Percentiles rank a stretch among this genome's conserved stretches.
These are phyloP conservation scores for Margaritispora aquatica DNA, from an alignment of 495 filamentous ascomycete genomes.

Conservation along the genomic window DNA sequence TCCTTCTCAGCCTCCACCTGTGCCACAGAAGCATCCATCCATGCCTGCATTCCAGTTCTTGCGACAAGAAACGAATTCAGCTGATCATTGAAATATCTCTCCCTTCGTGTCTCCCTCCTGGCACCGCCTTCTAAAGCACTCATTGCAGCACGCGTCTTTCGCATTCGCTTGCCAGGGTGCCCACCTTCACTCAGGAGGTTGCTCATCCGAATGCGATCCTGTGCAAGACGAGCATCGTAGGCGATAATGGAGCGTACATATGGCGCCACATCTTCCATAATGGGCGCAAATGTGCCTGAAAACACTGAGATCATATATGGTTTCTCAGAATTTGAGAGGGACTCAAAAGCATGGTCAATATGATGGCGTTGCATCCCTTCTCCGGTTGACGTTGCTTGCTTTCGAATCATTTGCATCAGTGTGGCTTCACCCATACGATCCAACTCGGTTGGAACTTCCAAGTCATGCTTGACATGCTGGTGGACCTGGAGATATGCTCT, in stretches of 20 bases:
- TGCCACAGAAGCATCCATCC: slow-evolving; percentile 43
- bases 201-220: slow-evolving; percentile 57
- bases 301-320: slow-evolving; percentile 51
- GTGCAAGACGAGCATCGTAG: slow-evolving; percentile 63
- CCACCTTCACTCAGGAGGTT: slow-evolving; percentile 47
- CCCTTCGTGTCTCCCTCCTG: slow-evolving; percentile 63
- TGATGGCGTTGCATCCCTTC: slow-evolving; percentile 30
- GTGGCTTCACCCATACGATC: slow-evolving; percentile 15
- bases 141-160: slow-evolving; percentile 73
- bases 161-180: slow-evolving; percentile 47
- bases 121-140: slow-evolving; percentile 78
- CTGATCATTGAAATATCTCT: slow-evolving; percentile 70
- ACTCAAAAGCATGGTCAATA: slow-evolving; percentile 49
- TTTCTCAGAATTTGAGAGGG: slow-evolving; percentile 44
- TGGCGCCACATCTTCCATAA: slow-evolving; percentile 74
- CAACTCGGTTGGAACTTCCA: slow-evolving; percentile 17
- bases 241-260: slow-evolving; percentile 75
- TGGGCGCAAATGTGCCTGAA: slow-evolving; percentile 55
- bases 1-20: background rate
- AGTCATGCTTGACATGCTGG: slow-evolving; percentile 13
- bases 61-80: slow-evolving; percentile 58
- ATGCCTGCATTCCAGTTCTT: slow-evolving; percentile 57
- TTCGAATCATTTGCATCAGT: slow-evolving; percentile 1
- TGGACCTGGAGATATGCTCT: slow-evolving; percentile 23
- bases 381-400: slow-evolving; percentile 8